Evolutionary conservation across 495 filamentous ascomycete genomes (phyloP).

Genomic region (Echria macrotheca): DNA sequence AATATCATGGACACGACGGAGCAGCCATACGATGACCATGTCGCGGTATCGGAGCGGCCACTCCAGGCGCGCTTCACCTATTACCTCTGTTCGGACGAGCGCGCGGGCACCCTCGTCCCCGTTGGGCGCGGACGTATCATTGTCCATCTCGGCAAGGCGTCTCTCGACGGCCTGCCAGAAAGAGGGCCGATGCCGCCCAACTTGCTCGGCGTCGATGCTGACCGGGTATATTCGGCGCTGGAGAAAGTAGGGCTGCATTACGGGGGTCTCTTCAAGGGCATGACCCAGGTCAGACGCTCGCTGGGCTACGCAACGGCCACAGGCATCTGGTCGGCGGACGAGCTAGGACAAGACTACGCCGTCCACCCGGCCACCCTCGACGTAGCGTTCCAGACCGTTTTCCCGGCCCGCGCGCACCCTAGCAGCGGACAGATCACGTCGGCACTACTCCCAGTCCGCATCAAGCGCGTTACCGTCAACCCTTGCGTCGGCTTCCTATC

Average conservation of each 20-base stretch:
- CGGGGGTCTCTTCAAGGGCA: conserved; percentile 3
- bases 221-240: conserved; percentile 10
- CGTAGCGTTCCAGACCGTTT: conserved; percentile 21
- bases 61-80: not conserved
- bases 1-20: not conserved
- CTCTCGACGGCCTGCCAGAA: not conserved
- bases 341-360: not conserved
- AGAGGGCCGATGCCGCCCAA: not conserved
- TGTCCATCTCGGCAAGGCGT: not conserved
- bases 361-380: conserved; percentile 29
- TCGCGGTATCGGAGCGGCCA: not conserved
- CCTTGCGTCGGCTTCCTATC: too few relatives aligned
- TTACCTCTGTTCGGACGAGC: not conserved
- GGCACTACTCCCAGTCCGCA: conserved; percentile 21
- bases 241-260: conserved; percentile 10
- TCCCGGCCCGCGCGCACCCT: conserved; percentile 21
- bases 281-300: not conserved
- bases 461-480: too few relatives aligned
- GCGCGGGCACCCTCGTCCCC: too few relatives aligned
- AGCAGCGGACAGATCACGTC: conserved; percentile 17
- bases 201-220: not conserved
- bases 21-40: not conserved
- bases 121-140: too few relatives aligned
- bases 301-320: conserved; percentile 2
- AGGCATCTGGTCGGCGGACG: conserved; percentile 2